These are phyloP conservation scores for Trichoderma koningiopsis DNA, from an alignment of 2,329 filamentous ascomycete species.

Conservation along the genomic window DNA sequence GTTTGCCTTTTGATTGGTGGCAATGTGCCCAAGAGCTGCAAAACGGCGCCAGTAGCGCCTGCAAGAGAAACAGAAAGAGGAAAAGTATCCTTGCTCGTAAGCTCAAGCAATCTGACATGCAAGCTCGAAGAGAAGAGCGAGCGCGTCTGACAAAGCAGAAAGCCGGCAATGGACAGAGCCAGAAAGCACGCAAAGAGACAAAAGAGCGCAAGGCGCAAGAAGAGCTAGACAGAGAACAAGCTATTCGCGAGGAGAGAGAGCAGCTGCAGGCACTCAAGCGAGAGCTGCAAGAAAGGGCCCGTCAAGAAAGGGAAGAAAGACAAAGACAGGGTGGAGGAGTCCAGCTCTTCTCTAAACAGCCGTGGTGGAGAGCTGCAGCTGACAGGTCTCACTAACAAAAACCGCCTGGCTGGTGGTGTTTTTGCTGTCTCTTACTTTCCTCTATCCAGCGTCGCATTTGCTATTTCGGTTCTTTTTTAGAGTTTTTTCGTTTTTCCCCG, in stretches of 20 bases:
- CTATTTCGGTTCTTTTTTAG: neutral
- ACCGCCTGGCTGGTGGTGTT: neutral
- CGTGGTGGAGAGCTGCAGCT: constrained; percentile 27
- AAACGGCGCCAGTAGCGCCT: constrained; percentile 22
- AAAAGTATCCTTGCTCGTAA: constrained; percentile 29
- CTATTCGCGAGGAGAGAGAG: constrained; percentile 27
- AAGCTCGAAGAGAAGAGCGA: constrained; percentile 25
- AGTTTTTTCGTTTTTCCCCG: constrained; percentile 15
- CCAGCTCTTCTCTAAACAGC: constrained; percentile 20
- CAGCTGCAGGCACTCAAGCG: constrained; percentile 28
- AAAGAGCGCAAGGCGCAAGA: constrained; percentile 28
- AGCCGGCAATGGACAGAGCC: constrained; percentile 17
- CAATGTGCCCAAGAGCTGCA: constrained; percentile 26
- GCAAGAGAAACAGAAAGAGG: constrained; percentile 28
- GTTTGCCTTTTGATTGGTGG: constrained; percentile 41
- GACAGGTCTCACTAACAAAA: constrained; percentile 30
- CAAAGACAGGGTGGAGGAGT: neutral
- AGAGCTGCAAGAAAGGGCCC: constrained; percentile 28
- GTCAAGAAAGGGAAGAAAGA: constrained; percentile 26
- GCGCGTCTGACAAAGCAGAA: constrained; percentile 24
- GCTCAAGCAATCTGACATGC: constrained; percentile 33
- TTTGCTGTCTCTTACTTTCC: neutral
- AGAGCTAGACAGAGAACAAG: constrained; percentile 28
- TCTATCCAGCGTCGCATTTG: neutral
- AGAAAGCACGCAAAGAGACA: constrained; percentile 23